These are phyloP conservation scores for Trametes maxima DNA, from an alignment of 768 basidiomycete species.

Conservation along the genomic window DNA sequence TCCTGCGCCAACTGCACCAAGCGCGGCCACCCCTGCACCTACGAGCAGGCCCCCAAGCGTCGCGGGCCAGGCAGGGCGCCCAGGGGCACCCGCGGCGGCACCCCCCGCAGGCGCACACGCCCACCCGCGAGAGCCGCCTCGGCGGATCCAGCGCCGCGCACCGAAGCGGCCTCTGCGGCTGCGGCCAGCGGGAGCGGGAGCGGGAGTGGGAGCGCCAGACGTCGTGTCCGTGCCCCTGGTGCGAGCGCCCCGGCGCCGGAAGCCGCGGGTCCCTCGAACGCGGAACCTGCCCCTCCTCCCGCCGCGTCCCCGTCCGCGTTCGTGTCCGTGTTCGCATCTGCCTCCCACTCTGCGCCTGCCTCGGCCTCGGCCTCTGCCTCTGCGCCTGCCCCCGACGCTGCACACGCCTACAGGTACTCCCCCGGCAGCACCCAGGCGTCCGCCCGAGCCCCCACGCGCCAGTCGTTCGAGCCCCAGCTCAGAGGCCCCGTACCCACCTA, in stretches of 20 bases:
- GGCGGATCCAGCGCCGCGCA: conserved; percentile 4
- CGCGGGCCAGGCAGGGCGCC: conserved; percentile 79
- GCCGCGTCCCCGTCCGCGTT: too few species aligned
- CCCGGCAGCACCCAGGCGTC: neutral
- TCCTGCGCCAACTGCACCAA: conserved; percentile 63
- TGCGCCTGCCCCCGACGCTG: neutral
- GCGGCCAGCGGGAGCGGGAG: conserved; percentile 1
- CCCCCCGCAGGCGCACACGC: neutral
- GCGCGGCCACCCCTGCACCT: conserved; percentile 55
- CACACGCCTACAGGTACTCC: neutral
- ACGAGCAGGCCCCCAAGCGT: conserved; percentile 53
- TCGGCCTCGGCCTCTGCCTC: neutral
- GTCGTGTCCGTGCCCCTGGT: neutral
- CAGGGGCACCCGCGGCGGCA: conserved; percentile 42
- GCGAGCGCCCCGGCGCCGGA: conserved; percentile 16
- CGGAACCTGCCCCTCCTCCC: conserved; percentile 1
- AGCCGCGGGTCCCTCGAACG: conserved; percentile 12
- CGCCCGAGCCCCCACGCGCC: neutral
- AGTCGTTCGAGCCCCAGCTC: conserved; percentile 19
- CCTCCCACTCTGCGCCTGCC: too few species aligned
- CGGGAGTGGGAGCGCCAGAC: neutral
- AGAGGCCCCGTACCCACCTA: conserved; percentile 20
- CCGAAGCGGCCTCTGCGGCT: neutral
- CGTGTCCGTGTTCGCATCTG: too few species aligned
- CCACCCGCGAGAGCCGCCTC: neutral